Base-by-base conservation (phyloP, 495 filamentous ascomycete genomes). In the Penicillium coprophilum region DNA sequence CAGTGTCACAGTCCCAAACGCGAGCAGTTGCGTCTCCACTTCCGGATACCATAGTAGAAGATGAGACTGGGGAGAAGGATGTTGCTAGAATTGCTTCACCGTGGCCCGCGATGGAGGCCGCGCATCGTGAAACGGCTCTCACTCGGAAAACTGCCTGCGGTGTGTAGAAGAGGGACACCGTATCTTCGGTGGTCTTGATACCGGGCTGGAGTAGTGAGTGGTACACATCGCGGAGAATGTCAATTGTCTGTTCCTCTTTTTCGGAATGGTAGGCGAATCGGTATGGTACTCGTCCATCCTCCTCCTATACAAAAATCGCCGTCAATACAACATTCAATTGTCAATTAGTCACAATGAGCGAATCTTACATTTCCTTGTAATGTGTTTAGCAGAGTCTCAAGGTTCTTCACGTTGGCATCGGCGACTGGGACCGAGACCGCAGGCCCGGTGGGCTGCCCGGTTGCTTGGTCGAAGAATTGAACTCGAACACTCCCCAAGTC, bases 71-170 rank as follows among this genome's bases (percentile, higher is more conserved):
- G 0, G 91, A 95, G 72, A 97, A 99, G 38, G 90, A 85, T 10
- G 87, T 88, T 15, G 89, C 83, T 6, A 99, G 83, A 60, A 99
- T 99, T 0, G 91, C 84, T 65, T 96, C 89, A 4, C 91, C 93
- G 68, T 99, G 95, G 9, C 94, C 94, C 7, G 87, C 82, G 59
- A 99, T 93, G 27, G 87, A 85, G 46, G 92, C 88, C 7, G 92
- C 87, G 73, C 93, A 94, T 65, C 94, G 81, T 23, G 91, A 91
- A 27, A 96, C 91, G 2, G 92, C 90, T 59, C 91, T 91, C 43
- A 97, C 94, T 64, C 87, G 87, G 77, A 98, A 97, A 5, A 99
- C 87, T 2, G 93, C 90, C 71, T 97, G 94, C 0, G 94, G 93
- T 30, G 91, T 91, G 64, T 88, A 92, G 55, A 86, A 85, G 20